phyloP scores from a whole-genome alignment of 1,284 basidiomycete genomes.

The Fomitopsis pinicola region DNA sequence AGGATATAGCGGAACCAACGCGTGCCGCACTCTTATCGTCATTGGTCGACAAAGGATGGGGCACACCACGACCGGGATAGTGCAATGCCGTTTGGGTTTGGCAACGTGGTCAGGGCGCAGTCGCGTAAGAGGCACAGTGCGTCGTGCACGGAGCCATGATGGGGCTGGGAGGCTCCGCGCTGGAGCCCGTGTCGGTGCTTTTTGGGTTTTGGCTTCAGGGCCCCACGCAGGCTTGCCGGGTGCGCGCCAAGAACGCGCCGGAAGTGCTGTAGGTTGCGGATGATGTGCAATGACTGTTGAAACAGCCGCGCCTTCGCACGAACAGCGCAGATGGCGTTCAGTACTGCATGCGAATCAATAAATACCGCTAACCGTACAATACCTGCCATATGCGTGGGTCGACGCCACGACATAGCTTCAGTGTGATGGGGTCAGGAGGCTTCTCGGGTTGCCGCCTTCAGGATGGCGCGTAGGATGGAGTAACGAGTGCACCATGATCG shows the following conservation, averaged over 20 bases:
- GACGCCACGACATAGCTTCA: neutral
- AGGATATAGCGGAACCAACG: too few relatives aligned
- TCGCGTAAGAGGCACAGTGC: neutral
- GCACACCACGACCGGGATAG: too few relatives aligned
- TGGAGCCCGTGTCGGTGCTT: neutral
- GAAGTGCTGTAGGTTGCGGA: neutral
- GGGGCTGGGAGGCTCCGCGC: neutral
- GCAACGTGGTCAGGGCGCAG: too few relatives aligned
- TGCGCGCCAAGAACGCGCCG: neutral
- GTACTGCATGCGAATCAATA: neutral
- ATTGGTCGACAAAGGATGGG: too few relatives aligned
- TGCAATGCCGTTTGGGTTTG: too few relatives aligned
- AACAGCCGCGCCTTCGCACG: neutral
- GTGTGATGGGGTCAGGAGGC: neutral
- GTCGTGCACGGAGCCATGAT: too few relatives aligned
- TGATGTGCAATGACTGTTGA: neutral
- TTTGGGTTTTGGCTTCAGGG: neutral
- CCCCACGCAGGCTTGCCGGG: neutral
- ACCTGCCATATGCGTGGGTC: neutral
- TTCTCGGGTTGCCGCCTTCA: neutral
- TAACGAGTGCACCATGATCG: neutral
- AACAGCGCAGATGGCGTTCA: neutral
- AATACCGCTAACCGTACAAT: neutral
- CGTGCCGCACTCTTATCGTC: too few relatives aligned
- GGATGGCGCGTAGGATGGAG: neutral